Percentiles rank a stretch among this genome's conserved stretches.
These are phyloP conservation scores for Oryza glumipatula DNA, from an alignment of 176 grass and related monocot species.

Conservation along the genomic window DNA sequence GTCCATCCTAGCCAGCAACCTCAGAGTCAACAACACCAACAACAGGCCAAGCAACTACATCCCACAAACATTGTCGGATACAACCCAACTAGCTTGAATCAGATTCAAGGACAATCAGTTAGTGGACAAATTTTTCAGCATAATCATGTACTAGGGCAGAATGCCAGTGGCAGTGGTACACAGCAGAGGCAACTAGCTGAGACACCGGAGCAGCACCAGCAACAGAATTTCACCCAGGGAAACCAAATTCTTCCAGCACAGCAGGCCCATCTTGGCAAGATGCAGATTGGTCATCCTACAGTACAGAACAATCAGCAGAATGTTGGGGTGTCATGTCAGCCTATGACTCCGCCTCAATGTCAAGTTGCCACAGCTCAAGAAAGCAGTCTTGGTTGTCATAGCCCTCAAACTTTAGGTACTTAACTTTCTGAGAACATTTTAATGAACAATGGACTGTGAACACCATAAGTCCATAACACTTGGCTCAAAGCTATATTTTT, in stretches of 20 bases:
- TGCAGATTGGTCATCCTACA: conserved; percentile 1
- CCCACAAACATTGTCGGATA: background rate
- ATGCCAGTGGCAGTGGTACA: background rate
- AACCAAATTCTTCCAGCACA: background rate
- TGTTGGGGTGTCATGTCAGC: background rate
- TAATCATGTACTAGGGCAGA: background rate
- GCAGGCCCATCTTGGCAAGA: background rate
- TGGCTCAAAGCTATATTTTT: background rate
- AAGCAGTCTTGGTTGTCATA: background rate
- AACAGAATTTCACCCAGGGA: background rate
- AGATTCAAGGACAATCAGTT: background rate
- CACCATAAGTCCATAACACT: background rate
- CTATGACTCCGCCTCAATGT: background rate
- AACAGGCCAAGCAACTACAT: background rate
- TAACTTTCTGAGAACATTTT: background rate
- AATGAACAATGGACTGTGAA: background rate
- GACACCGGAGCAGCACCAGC: background rate
- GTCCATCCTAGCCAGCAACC: background rate
- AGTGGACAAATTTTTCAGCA: background rate
- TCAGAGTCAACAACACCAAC: background rate
- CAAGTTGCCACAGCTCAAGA: background rate
- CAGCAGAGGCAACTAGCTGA: background rate
- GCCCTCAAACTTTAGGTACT: conserved; percentile 32
- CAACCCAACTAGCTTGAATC: background rate
- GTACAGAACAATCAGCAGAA: conserved; percentile 28